Evolutionary conservation across 2,329 filamentous ascomycete species (phyloP).

Genomic region (Monosporascus sp.): DNA sequence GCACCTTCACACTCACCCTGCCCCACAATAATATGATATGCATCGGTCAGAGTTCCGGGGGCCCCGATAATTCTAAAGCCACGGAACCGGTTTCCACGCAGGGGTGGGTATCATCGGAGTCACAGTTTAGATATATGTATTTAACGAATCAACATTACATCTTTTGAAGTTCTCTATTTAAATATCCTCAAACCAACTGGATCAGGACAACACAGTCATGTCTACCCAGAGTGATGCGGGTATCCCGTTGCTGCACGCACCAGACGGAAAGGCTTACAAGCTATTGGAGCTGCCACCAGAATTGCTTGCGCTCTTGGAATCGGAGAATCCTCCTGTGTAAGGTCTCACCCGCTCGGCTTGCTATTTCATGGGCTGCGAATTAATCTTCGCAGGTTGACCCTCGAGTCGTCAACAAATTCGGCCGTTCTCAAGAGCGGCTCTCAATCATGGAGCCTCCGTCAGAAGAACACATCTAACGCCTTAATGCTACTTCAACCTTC

Average conservation of each 20-base stretch:
- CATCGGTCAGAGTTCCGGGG: neutral
- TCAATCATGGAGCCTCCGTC: conserved; percentile 53
- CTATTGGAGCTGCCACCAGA: conserved; percentile 59
- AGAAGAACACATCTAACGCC: conserved; percentile 65
- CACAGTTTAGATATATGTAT: neutral
- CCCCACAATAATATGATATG: too few relatives aligned
- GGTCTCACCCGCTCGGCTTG: conserved; percentile 21
- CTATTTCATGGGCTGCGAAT: neutral
- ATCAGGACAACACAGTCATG: conserved; percentile 23
- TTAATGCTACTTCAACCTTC: conserved; percentile 47
- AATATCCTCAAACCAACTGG: too few relatives aligned
- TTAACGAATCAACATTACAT: too few relatives aligned
- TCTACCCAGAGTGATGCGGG: conserved; percentile 40
- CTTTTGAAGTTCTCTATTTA: too few relatives aligned
- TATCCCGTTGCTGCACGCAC: conserved; percentile 45
- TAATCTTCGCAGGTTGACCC: conserved; percentile 34
- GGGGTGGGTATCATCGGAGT: neutral
- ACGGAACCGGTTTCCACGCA: neutral
- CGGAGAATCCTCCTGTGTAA: conserved; percentile 47
- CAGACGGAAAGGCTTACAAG: conserved; percentile 47
- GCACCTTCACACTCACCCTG: too few relatives aligned
- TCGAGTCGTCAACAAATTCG: conserved; percentile 44
- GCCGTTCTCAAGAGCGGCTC: conserved; percentile 47
- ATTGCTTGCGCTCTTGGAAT: conserved; percentile 49
- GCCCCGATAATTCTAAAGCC: neutral